Conservation (phyloP, 1,284 basidiomycete genomes). For the Macrocystidia cucumis region DNA sequence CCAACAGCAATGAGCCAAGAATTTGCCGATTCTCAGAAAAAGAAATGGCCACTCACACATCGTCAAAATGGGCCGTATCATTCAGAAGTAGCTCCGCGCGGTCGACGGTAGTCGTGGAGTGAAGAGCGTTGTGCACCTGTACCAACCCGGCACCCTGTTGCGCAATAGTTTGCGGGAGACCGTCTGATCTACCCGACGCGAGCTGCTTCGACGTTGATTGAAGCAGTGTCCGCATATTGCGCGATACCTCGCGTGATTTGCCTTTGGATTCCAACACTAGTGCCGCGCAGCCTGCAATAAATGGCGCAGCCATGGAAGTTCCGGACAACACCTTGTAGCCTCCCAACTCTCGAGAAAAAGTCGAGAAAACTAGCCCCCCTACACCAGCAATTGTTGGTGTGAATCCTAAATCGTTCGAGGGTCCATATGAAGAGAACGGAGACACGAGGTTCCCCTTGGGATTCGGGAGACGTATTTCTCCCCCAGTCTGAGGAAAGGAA, state of each 20-base stretch:
- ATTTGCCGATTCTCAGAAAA: not conserved
- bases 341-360: constrained; percentile 37
- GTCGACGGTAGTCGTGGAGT: constrained; percentile 43
- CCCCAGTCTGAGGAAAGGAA: constrained; percentile 41
- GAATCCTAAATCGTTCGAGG: constrained; percentile 52
- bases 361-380: constrained; percentile 58
- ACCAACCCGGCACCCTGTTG: constrained; percentile 64
- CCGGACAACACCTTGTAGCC: constrained; percentile 39
- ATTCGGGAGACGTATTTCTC: constrained; percentile 25
- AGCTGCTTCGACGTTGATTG: constrained; percentile 51
- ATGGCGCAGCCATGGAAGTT: constrained; percentile 41
- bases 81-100: constrained; percentile 61
- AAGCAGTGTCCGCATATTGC: constrained; percentile 40
- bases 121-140: constrained; percentile 55
- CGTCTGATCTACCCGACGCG: constrained; percentile 37
- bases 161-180: constrained; percentile 49
- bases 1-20: not conserved
- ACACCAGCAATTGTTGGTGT: constrained; percentile 53
- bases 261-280: constrained; percentile 53
- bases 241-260: constrained; percentile 29
- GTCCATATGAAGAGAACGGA: constrained; percentile 45
- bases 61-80: constrained; percentile 56
- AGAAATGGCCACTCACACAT: constrained; percentile 24
- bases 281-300: constrained; percentile 58
- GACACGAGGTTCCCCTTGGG: constrained; percentile 48